Evolutionary conservation across 306 rosid genomes (phyloP).

Genomic region (Casuarina glauca): DNA sequence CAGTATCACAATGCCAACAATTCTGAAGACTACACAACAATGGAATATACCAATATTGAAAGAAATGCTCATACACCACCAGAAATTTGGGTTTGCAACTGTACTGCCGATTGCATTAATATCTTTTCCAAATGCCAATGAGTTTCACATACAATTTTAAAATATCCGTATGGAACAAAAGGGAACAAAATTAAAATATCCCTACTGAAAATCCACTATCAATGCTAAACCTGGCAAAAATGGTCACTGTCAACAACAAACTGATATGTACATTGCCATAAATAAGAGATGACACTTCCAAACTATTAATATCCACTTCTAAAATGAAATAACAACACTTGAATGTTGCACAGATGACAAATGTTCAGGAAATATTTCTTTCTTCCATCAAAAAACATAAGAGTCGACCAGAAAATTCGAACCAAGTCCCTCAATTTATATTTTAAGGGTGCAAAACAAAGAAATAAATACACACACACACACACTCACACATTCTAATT

Average conservation of each 20-base stretch:
- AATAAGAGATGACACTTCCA: neutral
- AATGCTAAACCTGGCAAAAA: neutral
- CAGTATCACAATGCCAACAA: conserved; percentile 14
- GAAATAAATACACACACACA: no score
- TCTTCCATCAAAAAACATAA: no score
- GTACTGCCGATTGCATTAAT: neutral
- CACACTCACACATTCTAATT: no score
- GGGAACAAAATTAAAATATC: neutral
- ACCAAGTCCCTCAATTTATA: no score
- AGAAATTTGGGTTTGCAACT: neutral
- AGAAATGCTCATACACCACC: neutral
- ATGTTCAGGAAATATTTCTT: no score
- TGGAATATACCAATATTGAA: neutral
- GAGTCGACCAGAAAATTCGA: no score
- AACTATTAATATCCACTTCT: neutral
- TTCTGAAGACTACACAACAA: conserved; percentile 8
- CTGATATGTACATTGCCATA: neutral
- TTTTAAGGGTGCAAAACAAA: no score
- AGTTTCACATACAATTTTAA: neutral
- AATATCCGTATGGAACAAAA: neutral
- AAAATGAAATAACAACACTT: no score
- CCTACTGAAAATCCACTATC: neutral
- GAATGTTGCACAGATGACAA: no score
- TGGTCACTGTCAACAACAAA: neutral
- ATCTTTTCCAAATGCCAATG: neutral